Base-by-base conservation (phyloP, 2,329 filamentous ascomycete genomes). In the Alternaria metachromatica region DNA sequence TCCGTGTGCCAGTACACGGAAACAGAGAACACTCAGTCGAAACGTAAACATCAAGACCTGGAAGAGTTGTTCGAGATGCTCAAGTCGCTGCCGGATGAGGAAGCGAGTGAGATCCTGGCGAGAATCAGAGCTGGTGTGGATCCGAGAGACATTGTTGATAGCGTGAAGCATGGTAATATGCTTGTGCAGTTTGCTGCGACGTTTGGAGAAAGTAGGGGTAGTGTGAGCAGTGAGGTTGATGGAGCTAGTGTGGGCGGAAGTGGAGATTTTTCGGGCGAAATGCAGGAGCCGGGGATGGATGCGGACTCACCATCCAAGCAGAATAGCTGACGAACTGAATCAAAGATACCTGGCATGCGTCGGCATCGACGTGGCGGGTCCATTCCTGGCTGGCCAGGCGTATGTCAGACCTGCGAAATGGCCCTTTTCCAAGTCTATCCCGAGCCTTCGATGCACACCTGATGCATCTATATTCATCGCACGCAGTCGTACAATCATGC, bases 51-150 rank as follows among this genome's bases (percentile, higher is more conserved):
- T 45, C 63, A 58, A 23, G 61, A 69, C 30, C 49, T 71, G 12
- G 67, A 69, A 30, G 54, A 59, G 21, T 26, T 71, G 23, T 68
- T 66, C 43, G 53, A 65, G 20, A 53, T 69, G 54, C 62, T 71
- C 50, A 65, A 60, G 18, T 55, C 59, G 21, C 58, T 68, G 6
- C 54, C 65, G 15, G 60, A 70, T 4, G 28, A 65, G 7, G 63
- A 68, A 23, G 65, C 69, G 12, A 41, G 20, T 5, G 58, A 66
- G 11, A 28, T 69, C 21, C 54, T 66, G 12, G 55, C 44, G 4
- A 66, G 67, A 43, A 64, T 71, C 37, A 61, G 69, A 49, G 63
- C 67, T 15, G 69, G 69, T 9, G 56, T 59, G 18, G 67, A 70
- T 11, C 58, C 64, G 13, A 60, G 60, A n/a, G 56, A 66, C 10